These are phyloP conservation scores for Cyphellophora attinorum DNA, from an alignment of 2,329 filamentous ascomycete species.

Conservation along the genomic window DNA sequence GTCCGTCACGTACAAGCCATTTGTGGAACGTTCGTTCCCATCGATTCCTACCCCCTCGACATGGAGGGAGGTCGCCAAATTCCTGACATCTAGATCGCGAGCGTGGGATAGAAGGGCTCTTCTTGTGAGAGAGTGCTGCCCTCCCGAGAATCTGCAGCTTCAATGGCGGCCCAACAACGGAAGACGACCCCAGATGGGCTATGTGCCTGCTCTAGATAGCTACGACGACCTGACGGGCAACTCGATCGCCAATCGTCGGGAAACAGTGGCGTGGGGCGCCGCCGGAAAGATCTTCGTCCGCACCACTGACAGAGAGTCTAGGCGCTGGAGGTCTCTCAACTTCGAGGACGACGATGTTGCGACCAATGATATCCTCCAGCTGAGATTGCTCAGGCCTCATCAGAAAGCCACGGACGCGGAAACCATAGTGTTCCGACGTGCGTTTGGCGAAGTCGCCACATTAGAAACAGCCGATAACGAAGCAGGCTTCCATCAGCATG, in stretches of 20 bases:
- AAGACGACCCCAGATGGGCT: slow-evolving; percentile 46
- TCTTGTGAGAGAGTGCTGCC: slow-evolving; percentile 43
- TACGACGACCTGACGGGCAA: slow-evolving; percentile 39
- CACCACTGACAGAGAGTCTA: slow-evolving; percentile 33
- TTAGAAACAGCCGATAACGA: slow-evolving; percentile 14
- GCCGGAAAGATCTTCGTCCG: slow-evolving; percentile 47
- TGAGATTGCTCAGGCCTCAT: slow-evolving; percentile 42
- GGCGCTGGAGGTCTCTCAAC: slow-evolving; percentile 18
- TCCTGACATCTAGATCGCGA: slow-evolving; percentile 46
- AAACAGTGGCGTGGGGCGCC: slow-evolving; percentile 52
- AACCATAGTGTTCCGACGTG: slow-evolving; percentile 45
- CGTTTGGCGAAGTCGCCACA: slow-evolving; percentile 37
- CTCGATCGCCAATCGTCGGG: slow-evolving; percentile 40
- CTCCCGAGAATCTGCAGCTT: slow-evolving; percentile 9
- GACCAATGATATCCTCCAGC: slow-evolving; percentile 49
- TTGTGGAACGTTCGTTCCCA: slow-evolving; percentile 40
- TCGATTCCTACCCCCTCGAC: slow-evolving; percentile 30
- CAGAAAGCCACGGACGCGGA: slow-evolving; percentile 30
- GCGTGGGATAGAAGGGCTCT: slow-evolving; percentile 50
- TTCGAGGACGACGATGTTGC: slow-evolving; percentile 16
- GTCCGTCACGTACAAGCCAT: slow-evolving; percentile 37
- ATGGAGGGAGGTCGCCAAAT: slow-evolving; percentile 42
- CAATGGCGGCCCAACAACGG: not conserved
- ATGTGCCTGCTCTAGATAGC: slow-evolving; percentile 48
- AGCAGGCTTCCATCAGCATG: slow-evolving; percentile 27